Percentiles rank a stretch among this genome's conserved stretches.
phyloP scores from a whole-genome alignment of 176 grass and related monocot species.

The Coix lacrymajobi region DNA sequence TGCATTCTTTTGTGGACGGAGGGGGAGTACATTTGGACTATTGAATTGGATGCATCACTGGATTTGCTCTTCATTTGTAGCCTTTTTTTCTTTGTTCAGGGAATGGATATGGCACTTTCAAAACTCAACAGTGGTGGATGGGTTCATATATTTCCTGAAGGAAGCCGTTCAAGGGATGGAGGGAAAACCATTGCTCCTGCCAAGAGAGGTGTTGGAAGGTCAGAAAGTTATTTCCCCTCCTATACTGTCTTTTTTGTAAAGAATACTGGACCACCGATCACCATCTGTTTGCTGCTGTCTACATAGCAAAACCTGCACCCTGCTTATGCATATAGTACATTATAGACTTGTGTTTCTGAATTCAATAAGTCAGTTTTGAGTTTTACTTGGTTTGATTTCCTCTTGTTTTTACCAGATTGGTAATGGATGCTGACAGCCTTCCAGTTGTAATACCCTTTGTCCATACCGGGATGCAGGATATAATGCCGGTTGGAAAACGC shows the following conservation, averaged over 20 bases:
- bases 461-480: slow-evolving; percentile 90
- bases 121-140: slow-evolving; percentile 94
- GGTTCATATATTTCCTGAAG: slow-evolving; percentile 99
- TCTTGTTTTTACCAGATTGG: slow-evolving; percentile 52
- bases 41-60: background rate
- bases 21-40: background rate
- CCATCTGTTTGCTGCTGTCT: background rate
- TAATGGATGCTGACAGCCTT: slow-evolving; percentile 81
- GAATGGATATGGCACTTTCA: slow-evolving; percentile 92
- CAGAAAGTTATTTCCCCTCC: background rate
- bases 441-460: slow-evolving; percentile 89
- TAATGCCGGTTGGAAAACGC: slow-evolving; percentile 86
- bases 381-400: background rate
- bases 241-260: background rate
- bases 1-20: too few relatives aligned
- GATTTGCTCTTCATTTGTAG: background rate
- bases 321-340: background rate
- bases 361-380: slow-evolving; percentile 3
- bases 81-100: slow-evolving; percentile 28
- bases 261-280: background rate
- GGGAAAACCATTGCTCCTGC: slow-evolving; percentile 81
- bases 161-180: slow-evolving; percentile 85
- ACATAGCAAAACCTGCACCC: background rate
- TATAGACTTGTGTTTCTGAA: background rate
- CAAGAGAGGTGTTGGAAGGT: slow-evolving; percentile 98